These are phyloP conservation scores for Physcomitrium patens DNA, from an alignment of 225 moss, liverwort and hornwort species.

Conservation along the genomic window DNA sequence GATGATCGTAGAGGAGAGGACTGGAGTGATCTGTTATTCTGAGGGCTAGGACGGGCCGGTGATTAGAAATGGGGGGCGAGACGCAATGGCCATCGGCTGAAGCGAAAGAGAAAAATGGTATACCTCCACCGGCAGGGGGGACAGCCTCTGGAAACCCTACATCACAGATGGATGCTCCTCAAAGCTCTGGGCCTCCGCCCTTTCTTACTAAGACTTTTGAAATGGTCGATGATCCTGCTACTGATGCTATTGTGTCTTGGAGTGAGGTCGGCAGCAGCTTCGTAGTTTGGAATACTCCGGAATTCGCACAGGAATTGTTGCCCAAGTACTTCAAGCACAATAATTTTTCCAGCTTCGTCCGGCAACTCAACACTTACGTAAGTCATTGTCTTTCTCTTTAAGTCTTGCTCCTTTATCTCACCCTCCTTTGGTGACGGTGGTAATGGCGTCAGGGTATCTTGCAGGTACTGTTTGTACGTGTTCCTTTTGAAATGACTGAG, in stretches of 20 bases:
- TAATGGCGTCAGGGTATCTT: constrained; percentile 17
- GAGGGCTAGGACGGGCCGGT: constrained; percentile 31
- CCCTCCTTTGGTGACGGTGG: constrained; percentile 5
- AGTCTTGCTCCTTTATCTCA: neutral
- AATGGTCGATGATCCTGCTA: constrained; percentile 90
- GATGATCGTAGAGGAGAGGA: constrained; percentile 23
- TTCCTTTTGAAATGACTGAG: constrained; percentile 3
- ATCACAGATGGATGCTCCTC: constrained; percentile 80
- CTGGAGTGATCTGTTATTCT: constrained; percentile 23
- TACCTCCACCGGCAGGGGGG: constrained; percentile 15
- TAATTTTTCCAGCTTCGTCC: constrained; percentile 98
- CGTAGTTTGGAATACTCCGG: constrained; percentile 91
- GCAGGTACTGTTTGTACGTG: constrained; percentile 6
- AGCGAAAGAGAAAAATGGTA: constrained; percentile 26
- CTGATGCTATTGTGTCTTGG: constrained; percentile 86
- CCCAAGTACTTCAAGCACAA: constrained; percentile 99
- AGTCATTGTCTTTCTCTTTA: constrained; percentile 29
- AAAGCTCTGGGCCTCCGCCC: constrained; percentile 87
- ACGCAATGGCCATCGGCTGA: constrained; percentile 35
- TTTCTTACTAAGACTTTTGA: constrained; percentile 97
- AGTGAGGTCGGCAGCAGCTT: constrained; percentile 81
- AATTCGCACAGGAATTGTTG: constrained; percentile 85
- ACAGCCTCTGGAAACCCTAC: constrained; percentile 35
- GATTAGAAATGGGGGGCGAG: constrained; percentile 41
- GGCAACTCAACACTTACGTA: constrained; percentile 98